phyloP scores from a whole-genome alignment of 495 filamentous ascomycete genomes.

The Filosporella fistucella region DNA sequence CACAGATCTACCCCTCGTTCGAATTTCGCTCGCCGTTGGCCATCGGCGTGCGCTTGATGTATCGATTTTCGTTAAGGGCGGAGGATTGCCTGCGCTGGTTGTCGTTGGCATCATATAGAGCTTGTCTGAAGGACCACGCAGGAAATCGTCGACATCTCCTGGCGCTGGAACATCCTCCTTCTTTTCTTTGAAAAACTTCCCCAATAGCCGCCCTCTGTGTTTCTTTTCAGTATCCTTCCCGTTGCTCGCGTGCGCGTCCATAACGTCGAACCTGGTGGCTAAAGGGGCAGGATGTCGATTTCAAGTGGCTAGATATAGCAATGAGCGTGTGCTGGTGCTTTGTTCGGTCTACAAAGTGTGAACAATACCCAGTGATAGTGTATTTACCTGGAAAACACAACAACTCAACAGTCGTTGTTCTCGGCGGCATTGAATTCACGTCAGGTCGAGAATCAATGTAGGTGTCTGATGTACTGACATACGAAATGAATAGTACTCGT shows the following conservation, averaged over 20 bases:
- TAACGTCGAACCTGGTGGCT: too few relatives aligned
- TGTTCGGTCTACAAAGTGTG: too few relatives aligned
- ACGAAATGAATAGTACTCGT: too few relatives aligned
- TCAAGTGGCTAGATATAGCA: too few relatives aligned
- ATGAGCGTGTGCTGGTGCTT: too few relatives aligned
- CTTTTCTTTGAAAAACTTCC: slow-evolving; percentile 22
- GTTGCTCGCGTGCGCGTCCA: not conserved
- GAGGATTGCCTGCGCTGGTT: slow-evolving; percentile 5
- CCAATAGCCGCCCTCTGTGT: slow-evolving; percentile 17
- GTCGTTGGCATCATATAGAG: slow-evolving; percentile 19
- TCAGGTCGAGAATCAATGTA: too few relatives aligned
- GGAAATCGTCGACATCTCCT: slow-evolving; percentile 12
- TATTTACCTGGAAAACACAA: too few relatives aligned
- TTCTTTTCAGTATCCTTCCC: slow-evolving; percentile 21
- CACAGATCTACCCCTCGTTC: slow-evolving; percentile 13
- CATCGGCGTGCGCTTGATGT: slow-evolving; percentile 22
- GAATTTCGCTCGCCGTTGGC: slow-evolving; percentile 22
- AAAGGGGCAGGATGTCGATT: too few relatives aligned
- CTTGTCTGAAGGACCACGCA: slow-evolving; percentile 20
- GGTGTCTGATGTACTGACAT: too few relatives aligned
- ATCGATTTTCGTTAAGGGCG: slow-evolving; percentile 19
- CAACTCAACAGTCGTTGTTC: too few relatives aligned
- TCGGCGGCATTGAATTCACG: too few relatives aligned
- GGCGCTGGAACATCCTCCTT: slow-evolving; percentile 4
- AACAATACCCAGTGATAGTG: too few relatives aligned